Evolutionary conservation across 2,329 filamentous ascomycete genomes (phyloP).

Genomic region (Sclerotinia glacialis): DNA sequence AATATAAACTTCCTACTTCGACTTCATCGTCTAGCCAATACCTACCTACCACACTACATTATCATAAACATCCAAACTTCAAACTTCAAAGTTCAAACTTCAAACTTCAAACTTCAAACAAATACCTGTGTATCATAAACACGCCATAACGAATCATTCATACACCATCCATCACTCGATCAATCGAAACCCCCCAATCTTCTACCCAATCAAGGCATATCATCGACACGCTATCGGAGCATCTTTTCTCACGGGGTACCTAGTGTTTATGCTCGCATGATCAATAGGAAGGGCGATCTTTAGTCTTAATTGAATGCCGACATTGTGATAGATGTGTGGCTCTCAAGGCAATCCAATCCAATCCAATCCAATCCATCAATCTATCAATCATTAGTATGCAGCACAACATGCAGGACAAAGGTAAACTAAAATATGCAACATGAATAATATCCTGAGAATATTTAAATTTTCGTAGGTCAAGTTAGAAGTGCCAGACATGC

Average conservation of each 20-base stretch:
- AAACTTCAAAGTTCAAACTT: too few species aligned
- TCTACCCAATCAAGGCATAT: neutral
- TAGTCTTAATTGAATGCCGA: conserved; percentile 8
- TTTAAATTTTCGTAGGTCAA: too few species aligned
- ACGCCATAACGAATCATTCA: conserved; percentile 3
- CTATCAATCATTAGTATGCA: neutral
- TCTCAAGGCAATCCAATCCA: neutral
- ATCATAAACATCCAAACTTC: neutral
- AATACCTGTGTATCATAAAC: conserved; percentile 4
- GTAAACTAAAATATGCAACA: neutral
- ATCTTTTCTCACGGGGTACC: conserved; percentile 2
- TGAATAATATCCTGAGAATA: neutral
- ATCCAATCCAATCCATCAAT: neutral
- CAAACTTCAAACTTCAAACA: neutral
- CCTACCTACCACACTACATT: neutral
- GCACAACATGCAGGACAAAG: neutral
- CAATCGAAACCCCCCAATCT: neutral
- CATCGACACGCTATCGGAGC: neutral
- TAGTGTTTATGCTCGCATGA: conserved; percentile 9
- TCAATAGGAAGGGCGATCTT: conserved; percentile 7
- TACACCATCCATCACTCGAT: conserved; percentile 12
- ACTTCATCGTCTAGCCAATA: neutral
- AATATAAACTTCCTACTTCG: neutral
- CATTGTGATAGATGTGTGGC: conserved; percentile 1
- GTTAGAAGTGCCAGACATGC: too few species aligned